Conservation (phyloP, 1,284 basidiomycete genomes). For the Trametes polyzona region DNA sequence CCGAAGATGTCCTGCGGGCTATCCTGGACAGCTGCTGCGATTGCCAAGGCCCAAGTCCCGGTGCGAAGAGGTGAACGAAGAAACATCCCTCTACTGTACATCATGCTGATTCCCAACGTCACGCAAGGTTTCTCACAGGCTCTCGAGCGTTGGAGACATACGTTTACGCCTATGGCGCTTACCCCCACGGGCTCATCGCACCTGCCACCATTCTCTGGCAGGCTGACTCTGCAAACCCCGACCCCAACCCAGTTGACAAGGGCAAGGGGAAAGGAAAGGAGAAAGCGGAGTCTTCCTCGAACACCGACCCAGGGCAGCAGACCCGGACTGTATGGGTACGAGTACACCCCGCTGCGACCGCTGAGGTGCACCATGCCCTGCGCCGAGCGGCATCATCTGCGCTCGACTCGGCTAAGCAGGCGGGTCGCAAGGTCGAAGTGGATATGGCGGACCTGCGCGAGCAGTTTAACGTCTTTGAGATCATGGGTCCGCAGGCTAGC, state of each 20-base stretch:
- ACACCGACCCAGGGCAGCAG: constrained; percentile 17
- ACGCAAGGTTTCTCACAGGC: constrained; percentile 58
- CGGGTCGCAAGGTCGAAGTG: constrained; percentile 45
- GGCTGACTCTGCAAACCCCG: constrained; percentile 34
- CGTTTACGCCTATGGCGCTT: constrained; percentile 64
- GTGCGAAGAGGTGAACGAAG: constrained; percentile 54
- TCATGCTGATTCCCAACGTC: background rate
- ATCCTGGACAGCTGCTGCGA: constrained; percentile 67
- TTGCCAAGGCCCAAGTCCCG: constrained; percentile 57
- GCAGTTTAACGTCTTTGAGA: constrained; percentile 80
- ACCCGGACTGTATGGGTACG: constrained; percentile 71
- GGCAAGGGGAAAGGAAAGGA: constrained; percentile 26
- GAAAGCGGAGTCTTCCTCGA: constrained; percentile 14
- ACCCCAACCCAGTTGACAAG: constrained; percentile 30
- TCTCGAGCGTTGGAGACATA: constrained; percentile 61
- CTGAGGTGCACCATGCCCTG: constrained; percentile 57
- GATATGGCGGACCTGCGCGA: constrained; percentile 73
- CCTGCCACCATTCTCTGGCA: constrained; percentile 81
- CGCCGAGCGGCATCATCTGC: constrained; percentile 52
- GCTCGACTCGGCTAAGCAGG: constrained; percentile 47
- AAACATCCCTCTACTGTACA: background rate
- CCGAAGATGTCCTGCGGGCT: constrained; percentile 53
- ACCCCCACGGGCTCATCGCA: constrained; percentile 73
- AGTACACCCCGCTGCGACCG: constrained; percentile 75
- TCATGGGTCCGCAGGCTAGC: constrained; percentile 83